A percentile compares a stretch with the other conserved stretches of the same genome.
Evolutionary conservation across 164 flowering plant genomes (phyloP).

Genomic region (Chimonanthus salicifolius): DNA sequence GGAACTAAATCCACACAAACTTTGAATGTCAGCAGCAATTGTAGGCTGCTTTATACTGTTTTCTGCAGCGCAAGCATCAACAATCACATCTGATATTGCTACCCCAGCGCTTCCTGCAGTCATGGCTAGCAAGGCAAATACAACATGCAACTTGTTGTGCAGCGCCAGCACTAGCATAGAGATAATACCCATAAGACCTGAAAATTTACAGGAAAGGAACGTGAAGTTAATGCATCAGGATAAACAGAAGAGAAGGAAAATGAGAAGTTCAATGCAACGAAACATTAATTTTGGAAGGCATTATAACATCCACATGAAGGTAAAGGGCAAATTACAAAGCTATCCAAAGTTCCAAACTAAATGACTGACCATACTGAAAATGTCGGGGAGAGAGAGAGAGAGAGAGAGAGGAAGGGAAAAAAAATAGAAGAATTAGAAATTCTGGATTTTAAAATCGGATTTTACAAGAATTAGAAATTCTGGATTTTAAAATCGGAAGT

Average conservation of each 20-base stretch:
- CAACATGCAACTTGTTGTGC: constrained; percentile 53
- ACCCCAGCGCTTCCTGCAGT: constrained; percentile 83
- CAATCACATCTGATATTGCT: constrained; percentile 94
- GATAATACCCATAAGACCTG: constrained; percentile 67
- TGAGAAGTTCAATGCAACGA: not conserved
- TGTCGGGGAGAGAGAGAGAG: no score
- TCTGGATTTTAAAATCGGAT: no score
- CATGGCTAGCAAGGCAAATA: constrained; percentile 54
- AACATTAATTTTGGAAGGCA: no score
- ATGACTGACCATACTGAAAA: no score
- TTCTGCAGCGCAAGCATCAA: constrained; percentile 97
- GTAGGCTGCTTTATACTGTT: constrained; percentile 63
- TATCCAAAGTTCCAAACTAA: no score
- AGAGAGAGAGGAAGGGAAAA: no score
- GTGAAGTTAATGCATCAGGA: no score
- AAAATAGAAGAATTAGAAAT: no score
- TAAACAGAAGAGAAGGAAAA: not conserved
- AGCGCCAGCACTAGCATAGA: constrained; percentile 67
- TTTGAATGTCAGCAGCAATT: constrained; percentile 92
- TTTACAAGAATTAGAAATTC: no score
- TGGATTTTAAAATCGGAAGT: no score
- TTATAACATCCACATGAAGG: no score
- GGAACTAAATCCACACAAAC: constrained; percentile 73
- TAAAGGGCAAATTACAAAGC: no score
- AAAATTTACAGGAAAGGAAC: not conserved